Conservation (phyloP, 805 yeast genomes). For the Starmerella davenportii region DNA sequence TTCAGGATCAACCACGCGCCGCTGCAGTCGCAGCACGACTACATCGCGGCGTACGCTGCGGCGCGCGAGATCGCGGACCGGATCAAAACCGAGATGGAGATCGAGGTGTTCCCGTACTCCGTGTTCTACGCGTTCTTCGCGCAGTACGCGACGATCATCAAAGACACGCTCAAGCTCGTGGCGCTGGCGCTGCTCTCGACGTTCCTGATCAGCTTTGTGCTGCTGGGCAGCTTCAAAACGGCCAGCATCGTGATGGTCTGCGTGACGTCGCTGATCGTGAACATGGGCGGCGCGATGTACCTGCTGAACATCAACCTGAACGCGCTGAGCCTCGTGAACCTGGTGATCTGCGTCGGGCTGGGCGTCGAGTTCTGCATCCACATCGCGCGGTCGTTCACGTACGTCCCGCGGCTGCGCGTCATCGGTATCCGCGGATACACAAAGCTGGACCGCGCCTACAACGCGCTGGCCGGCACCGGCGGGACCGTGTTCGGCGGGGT, state of each 20-base stretch:
- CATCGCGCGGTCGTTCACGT: constrained; percentile 58
- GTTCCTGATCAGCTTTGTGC: constrained; percentile 29
- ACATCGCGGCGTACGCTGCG: constrained; percentile 59
- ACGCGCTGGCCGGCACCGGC: constrained; percentile 64
- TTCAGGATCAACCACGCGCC: constrained; percentile 71
- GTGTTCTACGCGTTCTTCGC: constrained; percentile 87
- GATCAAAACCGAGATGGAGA: constrained; percentile 23
- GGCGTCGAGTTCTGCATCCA: constrained; percentile 90
- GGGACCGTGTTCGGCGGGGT: constrained; percentile 83
- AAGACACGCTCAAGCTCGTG: constrained; percentile 34
- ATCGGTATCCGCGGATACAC: constrained; percentile 20
- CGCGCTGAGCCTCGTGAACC: constrained; percentile 76
- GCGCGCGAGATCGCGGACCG: constrained; percentile 50
- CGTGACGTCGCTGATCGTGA: constrained; percentile 45
- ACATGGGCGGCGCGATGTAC: constrained; percentile 68
- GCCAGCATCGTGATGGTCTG: constrained; percentile 40
- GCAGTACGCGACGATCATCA: constrained; percentile 54
- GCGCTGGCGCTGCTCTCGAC: constrained; percentile 22
- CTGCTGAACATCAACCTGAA: constrained; percentile 60
- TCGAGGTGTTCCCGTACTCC: constrained; percentile 70
- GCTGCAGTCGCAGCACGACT: constrained; percentile 65
- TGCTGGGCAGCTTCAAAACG: constrained; percentile 51
- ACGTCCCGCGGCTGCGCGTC: constrained; percentile 24
- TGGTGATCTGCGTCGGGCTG: constrained; percentile 80
- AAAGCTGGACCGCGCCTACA: constrained; percentile 26